Percentiles rank a stretch among this genome's conserved stretches.
phyloP scores from a whole-genome alignment of 331 rosid genomes.

The Rosa hybrid region DNA sequence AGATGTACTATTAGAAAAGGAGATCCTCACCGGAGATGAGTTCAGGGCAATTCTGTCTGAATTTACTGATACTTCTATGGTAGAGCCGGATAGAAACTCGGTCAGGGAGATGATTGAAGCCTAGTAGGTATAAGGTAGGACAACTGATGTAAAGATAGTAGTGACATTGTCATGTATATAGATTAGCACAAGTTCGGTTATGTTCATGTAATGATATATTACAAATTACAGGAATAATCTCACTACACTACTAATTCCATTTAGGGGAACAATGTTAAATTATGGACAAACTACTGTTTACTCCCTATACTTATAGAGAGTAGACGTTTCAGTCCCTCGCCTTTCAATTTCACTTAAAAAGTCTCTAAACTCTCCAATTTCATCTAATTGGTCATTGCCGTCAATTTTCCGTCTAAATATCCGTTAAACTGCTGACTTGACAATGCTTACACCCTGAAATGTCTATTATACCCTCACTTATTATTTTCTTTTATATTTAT shows the following conservation, averaged over 20 bases:
- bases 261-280: neutral
- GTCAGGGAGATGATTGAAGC: slow-evolving; percentile 49
- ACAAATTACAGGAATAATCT: neutral
- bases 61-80: slow-evolving; percentile 42
- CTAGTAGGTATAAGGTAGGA: slow-evolving; percentile 9
- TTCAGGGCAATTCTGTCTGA: slow-evolving; percentile 71
- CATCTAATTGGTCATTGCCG: too few species aligned
- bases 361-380: too few species aligned
- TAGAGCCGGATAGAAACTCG: slow-evolving; percentile 31
- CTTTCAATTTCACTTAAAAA: too few species aligned
- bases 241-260: neutral
- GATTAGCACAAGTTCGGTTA: neutral
- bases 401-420: too few species aligned
- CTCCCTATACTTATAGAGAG: too few species aligned
- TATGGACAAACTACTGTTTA: too few species aligned
- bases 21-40: slow-evolving; percentile 69
- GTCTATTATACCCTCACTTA: too few species aligned
- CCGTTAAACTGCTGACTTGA: too few species aligned
- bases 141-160: slow-evolving; percentile 1
- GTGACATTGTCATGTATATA: neutral
- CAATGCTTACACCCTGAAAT: too few species aligned
- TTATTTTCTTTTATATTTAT: too few species aligned
- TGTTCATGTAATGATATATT: neutral
- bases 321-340: too few species aligned
- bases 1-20: slow-evolving; percentile 68